A percentile compares a stretch with the other conserved stretches of the same genome.
Conservation (phyloP, 306 rosid genomes). For the Myrica gale region DNA sequence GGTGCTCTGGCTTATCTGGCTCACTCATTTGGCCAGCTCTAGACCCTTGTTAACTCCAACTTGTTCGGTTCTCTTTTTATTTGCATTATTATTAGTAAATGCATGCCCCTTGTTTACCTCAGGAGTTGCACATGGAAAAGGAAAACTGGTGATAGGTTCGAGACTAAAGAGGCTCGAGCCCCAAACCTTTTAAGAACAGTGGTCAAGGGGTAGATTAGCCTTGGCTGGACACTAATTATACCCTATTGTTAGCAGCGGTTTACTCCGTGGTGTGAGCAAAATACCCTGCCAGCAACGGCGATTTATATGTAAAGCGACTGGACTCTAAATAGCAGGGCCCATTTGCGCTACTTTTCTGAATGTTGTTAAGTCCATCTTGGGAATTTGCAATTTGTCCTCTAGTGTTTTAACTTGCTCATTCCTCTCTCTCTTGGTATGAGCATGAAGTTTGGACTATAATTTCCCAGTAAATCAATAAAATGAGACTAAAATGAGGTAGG, state of each 20-base stretch:
- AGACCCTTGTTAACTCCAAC: conserved; percentile 8
- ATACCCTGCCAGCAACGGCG: conserved; percentile 14
- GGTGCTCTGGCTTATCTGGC: conserved; percentile 72
- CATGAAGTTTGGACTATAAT: background rate
- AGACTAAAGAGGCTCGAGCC: conserved; percentile 14
- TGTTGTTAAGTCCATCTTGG: background rate
- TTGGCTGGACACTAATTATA: background rate
- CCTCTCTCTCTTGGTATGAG: background rate
- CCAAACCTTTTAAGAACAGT: conserved; percentile 38
- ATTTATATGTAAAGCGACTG: background rate
- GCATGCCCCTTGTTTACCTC: conserved; percentile 20
- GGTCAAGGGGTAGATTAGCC: conserved; percentile 20
- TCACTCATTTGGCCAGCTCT: conserved; percentile 62
- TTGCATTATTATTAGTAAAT: background rate
- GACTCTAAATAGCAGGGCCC: background rate
- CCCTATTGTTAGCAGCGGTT: background rate
- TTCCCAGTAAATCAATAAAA: background rate
- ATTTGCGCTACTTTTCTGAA: background rate
- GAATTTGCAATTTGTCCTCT: conserved; percentile 1
- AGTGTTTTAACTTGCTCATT: background rate
- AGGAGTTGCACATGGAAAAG: conserved; percentile 43
- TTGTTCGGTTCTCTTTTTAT: background rate
- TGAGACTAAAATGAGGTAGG: background rate
- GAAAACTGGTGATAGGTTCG: conserved; percentile 29
- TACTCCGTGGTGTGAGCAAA: background rate